Percentiles rank a stretch among this genome's conserved stretches.
These are phyloP conservation scores for Dalbergia cultrata DNA, from an alignment of 306 rosid species.

Conservation along the genomic window DNA sequence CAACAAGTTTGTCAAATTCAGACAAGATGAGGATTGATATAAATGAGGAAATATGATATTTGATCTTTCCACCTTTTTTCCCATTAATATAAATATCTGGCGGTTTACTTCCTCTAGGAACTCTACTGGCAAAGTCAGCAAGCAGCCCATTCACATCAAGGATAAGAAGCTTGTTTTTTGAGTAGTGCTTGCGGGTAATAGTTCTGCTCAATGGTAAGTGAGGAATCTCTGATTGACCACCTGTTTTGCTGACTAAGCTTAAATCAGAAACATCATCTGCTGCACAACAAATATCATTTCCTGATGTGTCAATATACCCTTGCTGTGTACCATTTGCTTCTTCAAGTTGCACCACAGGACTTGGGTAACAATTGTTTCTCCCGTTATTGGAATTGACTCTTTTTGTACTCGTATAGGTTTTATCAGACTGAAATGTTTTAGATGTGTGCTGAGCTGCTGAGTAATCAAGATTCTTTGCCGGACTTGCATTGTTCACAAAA, in stretches of 20 bases:
- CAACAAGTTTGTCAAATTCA: constrained; percentile 35
- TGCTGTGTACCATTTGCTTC: constrained; percentile 43
- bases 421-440: neutral
- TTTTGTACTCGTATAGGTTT: constrained; percentile 40
- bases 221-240: constrained; percentile 41
- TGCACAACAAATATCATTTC: constrained; percentile 31
- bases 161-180: constrained; percentile 84
- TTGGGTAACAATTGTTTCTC: constrained; percentile 10
- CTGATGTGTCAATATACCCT: constrained; percentile 35
- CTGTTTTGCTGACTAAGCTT: constrained; percentile 43
- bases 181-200: constrained; percentile 34
- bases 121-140: constrained; percentile 66
- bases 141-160: constrained; percentile 95
- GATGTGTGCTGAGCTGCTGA: constrained; percentile 16
- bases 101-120: constrained; percentile 43
- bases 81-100: constrained; percentile 52
- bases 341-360: constrained; percentile 37
- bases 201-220: constrained; percentile 46
- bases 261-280: constrained; percentile 48
- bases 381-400: neutral
- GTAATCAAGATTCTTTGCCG: constrained; percentile 21
- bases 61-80: constrained; percentile 63
- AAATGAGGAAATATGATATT: constrained; percentile 38
- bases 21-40: constrained; percentile 32
- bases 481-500: constrained; percentile 32